Base-by-base conservation (phyloP, 176 grass and related monocot species). In the Melocanna baccifera region DNA sequence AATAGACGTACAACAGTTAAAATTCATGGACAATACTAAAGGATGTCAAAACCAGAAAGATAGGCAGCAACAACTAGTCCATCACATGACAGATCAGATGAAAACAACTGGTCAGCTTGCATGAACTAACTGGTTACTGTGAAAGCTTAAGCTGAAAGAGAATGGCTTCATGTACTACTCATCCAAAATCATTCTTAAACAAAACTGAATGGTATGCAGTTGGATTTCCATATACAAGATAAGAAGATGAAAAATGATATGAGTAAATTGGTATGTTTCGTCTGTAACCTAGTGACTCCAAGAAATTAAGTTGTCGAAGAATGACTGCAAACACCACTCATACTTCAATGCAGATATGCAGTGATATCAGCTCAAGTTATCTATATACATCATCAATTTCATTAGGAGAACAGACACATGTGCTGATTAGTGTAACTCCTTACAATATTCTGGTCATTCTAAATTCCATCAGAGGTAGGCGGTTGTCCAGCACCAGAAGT, bases 81-180 rank as follows among this genome's bases (percentile, higher is more conserved):
- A 84, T 41, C 32, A 66, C 0, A 81, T 70, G 34, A 69, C 62
- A 61, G 19, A 47, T 83, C 41, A 50, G 62, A 68, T 77, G 34
- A 81, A 62, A 89, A 80, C 42, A 88, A 88, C 64, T 52, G 61
- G 76, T 39, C 69, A 85, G 69, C 48, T 84, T 84, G n/a, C 69
- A 80, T 58, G 76, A 67, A 59, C 28, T 67, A 62, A 45, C 55
- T 61, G 40, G 67, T 16, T 34, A 32, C 50, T 34, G 50, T 14
- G 52, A 84, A 85, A 80, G 39, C 12, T 45, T 65, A 67, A 79
- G 75, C 50, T 68, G 61, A 67, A 73, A 9, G 47, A 81, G 6
- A 18, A 52, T 1, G 6, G 8, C 41, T 83, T 61, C 73, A 65
- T 56, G 9, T 48, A 67, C 23, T 66, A 67, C 23, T 16, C 71